Conservation (phyloP, 148 eudicot genomes). For the Spergularia bocconei region DNA sequence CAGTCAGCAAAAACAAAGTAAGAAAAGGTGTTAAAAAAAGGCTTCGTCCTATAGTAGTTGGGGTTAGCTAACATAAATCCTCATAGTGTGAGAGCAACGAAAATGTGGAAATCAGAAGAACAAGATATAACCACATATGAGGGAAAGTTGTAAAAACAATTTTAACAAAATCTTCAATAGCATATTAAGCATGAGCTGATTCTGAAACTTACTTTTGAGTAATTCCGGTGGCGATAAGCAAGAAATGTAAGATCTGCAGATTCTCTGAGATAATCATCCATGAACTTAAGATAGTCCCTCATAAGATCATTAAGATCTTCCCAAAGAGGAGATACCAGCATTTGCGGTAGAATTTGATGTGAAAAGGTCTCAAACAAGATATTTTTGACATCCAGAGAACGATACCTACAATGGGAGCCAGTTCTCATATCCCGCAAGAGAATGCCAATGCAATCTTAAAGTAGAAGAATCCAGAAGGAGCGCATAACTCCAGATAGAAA, state of each 20-base stretch:
- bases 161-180: neutral
- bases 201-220: slow-evolving; percentile 71
- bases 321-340: slow-evolving; percentile 77
- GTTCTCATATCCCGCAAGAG: slow-evolving; percentile 13
- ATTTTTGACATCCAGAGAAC: slow-evolving; percentile 87
- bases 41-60: too few relatives aligned
- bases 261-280: slow-evolving; percentile 90
- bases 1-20: neutral
- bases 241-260: slow-evolving; percentile 96
- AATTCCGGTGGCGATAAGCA: slow-evolving; percentile 90
- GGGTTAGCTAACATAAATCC: too few relatives aligned
- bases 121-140: neutral
- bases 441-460: neutral
- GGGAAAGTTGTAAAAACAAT: neutral
- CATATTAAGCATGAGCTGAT: neutral
- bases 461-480: neutral
- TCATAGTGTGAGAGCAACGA: too few relatives aligned
- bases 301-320: slow-evolving; percentile 56
- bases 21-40: neutral
- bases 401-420: slow-evolving; percentile 49
- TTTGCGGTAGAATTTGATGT: slow-evolving; percentile 87
- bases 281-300: slow-evolving; percentile 77
- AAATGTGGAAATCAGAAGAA: too few relatives aligned
- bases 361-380: slow-evolving; percentile 76
- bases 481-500: neutral